Conservation (phyloP, 2,329 filamentous ascomycete genomes). For the Epichloe amarillans region DNA sequence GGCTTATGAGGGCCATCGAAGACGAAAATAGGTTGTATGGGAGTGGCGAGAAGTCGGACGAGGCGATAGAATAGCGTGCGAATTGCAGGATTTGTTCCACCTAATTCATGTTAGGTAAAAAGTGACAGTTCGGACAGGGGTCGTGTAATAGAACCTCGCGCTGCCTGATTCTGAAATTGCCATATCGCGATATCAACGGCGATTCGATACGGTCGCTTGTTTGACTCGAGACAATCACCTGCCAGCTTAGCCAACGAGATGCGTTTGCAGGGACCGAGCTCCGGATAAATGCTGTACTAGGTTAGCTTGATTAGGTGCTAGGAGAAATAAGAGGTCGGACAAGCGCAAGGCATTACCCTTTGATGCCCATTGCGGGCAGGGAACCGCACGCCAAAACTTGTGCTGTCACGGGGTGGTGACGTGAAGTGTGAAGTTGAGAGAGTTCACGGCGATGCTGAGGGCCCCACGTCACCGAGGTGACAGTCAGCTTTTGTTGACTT, state of each 20-base stretch:
- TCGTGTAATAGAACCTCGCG: conserved; percentile 39
- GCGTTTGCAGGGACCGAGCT: conserved; percentile 70
- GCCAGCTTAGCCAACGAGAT: conserved; percentile 74
- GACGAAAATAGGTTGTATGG: conserved; percentile 79
- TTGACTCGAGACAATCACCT: conserved; percentile 58
- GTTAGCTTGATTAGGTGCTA: background rate
- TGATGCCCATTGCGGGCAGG: conserved; percentile 44
- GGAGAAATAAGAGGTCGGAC: too few relatives aligned
- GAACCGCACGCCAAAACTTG: background rate
- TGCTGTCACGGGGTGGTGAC: background rate
- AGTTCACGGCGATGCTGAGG: background rate
- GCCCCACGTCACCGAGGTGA: conserved; percentile 19
- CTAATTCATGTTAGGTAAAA: conserved; percentile 21
- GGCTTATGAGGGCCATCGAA: conserved; percentile 84
- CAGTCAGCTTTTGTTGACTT: conserved; percentile 14
- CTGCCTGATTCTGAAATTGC: conserved; percentile 86
- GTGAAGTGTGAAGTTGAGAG: background rate
- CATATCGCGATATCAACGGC: conserved; percentile 95
- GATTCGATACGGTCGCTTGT: conserved; percentile 62
- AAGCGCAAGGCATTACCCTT: conserved; percentile 32
- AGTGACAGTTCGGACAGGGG: too few relatives aligned
- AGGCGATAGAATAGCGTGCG: conserved; percentile 89
- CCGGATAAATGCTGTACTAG: conserved; percentile 63
- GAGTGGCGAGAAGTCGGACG: conserved; percentile 58
- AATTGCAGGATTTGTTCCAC: conserved; percentile 79